Evolutionary conservation across 1,284 basidiomycete species (phyloP), one percentile per base, ranked within the genome.

Genomic region (Afroboletus lepidellus): DNA sequence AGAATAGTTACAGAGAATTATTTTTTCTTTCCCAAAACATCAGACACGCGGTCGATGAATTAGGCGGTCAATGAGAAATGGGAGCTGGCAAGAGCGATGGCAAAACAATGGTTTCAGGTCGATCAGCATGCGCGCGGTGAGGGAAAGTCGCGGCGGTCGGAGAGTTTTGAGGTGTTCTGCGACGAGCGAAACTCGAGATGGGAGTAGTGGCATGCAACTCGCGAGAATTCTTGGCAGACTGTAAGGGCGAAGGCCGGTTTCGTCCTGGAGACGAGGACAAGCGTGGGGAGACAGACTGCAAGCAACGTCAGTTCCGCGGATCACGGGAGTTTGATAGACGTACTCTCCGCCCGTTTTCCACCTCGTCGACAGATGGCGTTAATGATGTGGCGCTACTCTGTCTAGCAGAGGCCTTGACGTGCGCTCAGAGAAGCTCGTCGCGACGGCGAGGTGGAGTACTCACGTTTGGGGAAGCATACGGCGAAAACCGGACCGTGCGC

Each of bases 161-260:
- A 15, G 87, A 88, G 33, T 79, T 75, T 55, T 82, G 81, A 24
- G 88, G 87, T 3, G 85, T 87, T 70, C 83, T 86, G 53, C 87
- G 81, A 55, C 87, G 84, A 38, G 87, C 82, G 56, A 86, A 90
- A 32, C 80, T 79, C 18, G 87, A 90, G 54, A 90, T 90, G 50
- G 87, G 87, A 8, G 84, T 87, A 54, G 70, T 75, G 6, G 74
- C 75, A 38, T 76, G 66, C 27, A 67, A 60, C 50, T 77, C 74
- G 33, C 70, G 60, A 21, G 59, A 60, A 25, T 69, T 72, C 42
- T 53, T 64, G 41, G 57, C 36, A 24, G 67, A 57, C 18, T 63
- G 63, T 23, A 70, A 41, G 44, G 69, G 55, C 5, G 58, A 67
- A 5, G 67, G 67, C 9, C 48, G 57, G 38, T 59, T 69, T 48